Evolutionary conservation across 768 basidiomycete genomes (phyloP), one percentile per base, ranked within the genome.

Genomic region (Tylopilus felleus): DNA sequence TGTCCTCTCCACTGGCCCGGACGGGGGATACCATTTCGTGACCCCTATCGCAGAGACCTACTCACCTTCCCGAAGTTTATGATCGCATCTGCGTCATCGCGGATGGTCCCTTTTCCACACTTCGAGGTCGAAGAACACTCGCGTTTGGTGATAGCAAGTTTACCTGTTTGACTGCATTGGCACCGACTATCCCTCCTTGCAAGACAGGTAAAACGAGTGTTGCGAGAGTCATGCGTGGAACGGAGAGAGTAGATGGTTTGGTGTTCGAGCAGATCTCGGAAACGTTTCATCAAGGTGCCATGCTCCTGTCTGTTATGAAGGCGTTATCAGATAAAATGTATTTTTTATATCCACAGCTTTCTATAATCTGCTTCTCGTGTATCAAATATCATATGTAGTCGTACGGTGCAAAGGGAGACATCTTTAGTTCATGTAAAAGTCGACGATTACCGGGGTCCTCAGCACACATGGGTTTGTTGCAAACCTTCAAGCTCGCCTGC

Each of bases 211-310:
- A 51, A 3, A 31, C 7, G 29, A 16, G 25, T 17, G 27, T 17
- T n/a, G 35, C 19, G 19, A 16, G 3, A 0, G 9, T 3, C 33
- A 35, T 14, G 33, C 14, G 12, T 6, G 12, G 33, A 35, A 6
- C 4, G 13, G 33, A 33, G 12, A 13, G 12, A 28, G 14, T 53
- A 27, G 49, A 58, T 3, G 55, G 57, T 38, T 39, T 48, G 1
- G n/a, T 58, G 13, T 58, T 61, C n/a, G 62, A 63, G 40, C n/a
- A 48, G 25, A 38, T 22, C 6, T 56, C 62, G 4, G 49, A 61
- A 29, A 42, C 31, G 7, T 64, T 63, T 1, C 17, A n/a, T n/a
- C n/a, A n/a, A n/a, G n/a, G n/a, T n/a, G n/a, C n/a, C n/a, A n/a
- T n/a, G n/a, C n/a, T n/a, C n/a, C n/a, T n/a, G n/a, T n/a, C n/a